Conservation (phyloP, 1,139 yeast species). For the Saccharomyces pastorianus region DNA sequence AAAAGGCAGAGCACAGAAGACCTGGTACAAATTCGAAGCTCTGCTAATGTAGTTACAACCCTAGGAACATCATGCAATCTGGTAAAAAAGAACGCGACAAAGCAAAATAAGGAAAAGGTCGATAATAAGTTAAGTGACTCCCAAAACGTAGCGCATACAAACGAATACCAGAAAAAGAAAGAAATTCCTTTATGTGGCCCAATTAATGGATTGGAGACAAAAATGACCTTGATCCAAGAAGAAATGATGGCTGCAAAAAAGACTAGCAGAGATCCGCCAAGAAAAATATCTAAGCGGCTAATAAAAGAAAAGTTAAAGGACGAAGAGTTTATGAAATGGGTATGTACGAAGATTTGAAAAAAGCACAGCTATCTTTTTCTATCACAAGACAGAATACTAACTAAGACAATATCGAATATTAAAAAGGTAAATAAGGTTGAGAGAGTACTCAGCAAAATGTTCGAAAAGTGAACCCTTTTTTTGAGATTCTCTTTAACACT, state of each 20-base stretch:
- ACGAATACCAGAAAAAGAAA: background rate
- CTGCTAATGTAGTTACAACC: background rate
- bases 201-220: background rate
- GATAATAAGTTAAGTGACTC: background rate
- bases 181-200: background rate
- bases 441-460: slow-evolving; percentile 6
- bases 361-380: no score
- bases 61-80: background rate
- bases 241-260: background rate
- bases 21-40: no score
- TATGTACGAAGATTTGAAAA: slow-evolving; percentile 17
- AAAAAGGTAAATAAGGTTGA: slow-evolving; percentile 11
- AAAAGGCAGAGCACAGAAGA: no score
- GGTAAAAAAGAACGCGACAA: background rate
- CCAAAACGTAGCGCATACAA: background rate
- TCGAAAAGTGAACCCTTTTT: slow-evolving; percentile 1
- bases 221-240: background rate
- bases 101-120: background rate
- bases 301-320: slow-evolving; percentile 22
- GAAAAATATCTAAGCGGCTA: slow-evolving; percentile 15
- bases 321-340: slow-evolving; percentile 26
- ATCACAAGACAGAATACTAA: background rate
- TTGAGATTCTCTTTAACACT: background rate
- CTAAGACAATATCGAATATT: slow-evolving; percentile 3
- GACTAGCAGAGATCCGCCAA: background rate